Evolutionary conservation across 495 filamentous ascomycete genomes (phyloP).

Genomic region (Talaromyces nanjingensis): DNA sequence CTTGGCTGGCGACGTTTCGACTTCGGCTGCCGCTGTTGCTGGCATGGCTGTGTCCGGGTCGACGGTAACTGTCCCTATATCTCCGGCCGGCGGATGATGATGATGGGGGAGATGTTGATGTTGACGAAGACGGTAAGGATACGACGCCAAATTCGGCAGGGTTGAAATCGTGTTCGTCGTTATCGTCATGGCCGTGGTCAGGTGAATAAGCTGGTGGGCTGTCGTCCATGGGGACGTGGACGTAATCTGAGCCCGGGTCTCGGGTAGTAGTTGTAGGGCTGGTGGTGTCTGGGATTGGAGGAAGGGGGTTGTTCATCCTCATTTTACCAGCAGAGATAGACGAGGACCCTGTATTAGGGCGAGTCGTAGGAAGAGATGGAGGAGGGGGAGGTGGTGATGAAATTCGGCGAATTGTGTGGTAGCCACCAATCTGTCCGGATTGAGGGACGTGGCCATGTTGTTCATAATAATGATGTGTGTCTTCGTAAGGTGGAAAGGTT

Average conservation of each 20-base stretch:
- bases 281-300: slow-evolving; percentile 22
- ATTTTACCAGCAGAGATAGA: background rate
- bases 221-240: background rate
- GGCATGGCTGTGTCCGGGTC: slow-evolving; percentile 16
- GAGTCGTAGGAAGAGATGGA: background rate
- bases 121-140: slow-evolving; percentile 16
- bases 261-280: background rate
- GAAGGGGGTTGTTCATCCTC: slow-evolving; percentile 18
- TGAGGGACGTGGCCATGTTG: background rate
- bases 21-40: slow-evolving; percentile 1
- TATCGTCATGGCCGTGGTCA: background rate
- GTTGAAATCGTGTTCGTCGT: slow-evolving; percentile 1
- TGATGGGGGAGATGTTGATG: background rate
- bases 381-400: slow-evolving; percentile 5
- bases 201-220: background rate
- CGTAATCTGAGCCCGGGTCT: background rate
- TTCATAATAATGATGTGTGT: slow-evolving; percentile 16
- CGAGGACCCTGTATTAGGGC: background rate
- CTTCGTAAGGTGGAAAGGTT: slow-evolving; percentile 29
- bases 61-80: slow-evolving; percentile 27
- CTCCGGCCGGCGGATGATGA: slow-evolving; percentile 5
- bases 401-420: slow-evolving; percentile 5
- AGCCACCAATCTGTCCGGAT: background rate
- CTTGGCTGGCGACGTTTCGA: background rate
- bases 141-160: slow-evolving; percentile 16